phyloP scores from a whole-genome alignment of 2,329 filamentous ascomycete species.

The Metarhizium album region DNA sequence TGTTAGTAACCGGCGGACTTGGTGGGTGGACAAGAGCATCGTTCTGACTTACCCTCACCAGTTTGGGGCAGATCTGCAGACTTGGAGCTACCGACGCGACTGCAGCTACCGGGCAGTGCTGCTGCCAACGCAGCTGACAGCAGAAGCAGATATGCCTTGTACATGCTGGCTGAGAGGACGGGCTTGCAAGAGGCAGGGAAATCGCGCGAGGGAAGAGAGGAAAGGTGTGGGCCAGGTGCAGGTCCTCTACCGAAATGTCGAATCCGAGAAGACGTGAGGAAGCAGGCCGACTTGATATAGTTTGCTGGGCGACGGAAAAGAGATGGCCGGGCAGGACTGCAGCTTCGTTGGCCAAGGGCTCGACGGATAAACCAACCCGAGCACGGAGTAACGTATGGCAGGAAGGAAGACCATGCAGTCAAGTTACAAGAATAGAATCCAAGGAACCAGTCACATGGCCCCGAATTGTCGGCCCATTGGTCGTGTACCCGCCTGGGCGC shows the following conservation, averaged over 20 bases:
- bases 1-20: background rate
- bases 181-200: background rate
- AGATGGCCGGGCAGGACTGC: background rate
- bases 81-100: conserved; percentile 10
- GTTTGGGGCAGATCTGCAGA: background rate
- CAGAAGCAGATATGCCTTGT: conserved; percentile 22
- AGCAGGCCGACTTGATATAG: conserved; percentile 9
- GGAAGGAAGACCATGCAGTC: background rate
- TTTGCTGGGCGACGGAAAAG: background rate
- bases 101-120: conserved; percentile 16
- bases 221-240: conserved; percentile 5
- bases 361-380: background rate
- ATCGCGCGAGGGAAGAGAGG: background rate
- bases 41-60: conserved; percentile 1
- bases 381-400: too few relatives aligned
- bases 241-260: conserved; percentile 8
- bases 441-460: background rate
- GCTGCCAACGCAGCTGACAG: conserved; percentile 22
- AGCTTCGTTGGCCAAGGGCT: too few relatives aligned
- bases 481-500: conserved; percentile 14
- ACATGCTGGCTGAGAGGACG: conserved; percentile 15
- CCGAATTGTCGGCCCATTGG: conserved; percentile 7
- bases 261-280: background rate
- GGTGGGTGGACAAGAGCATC: background rate
- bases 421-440: conserved; percentile 12